Percentiles rank a stretch among this genome's conserved stretches.
phyloP scores from a whole-genome alignment of 306 rosid species.

The Dicorynia guianensis region DNA sequence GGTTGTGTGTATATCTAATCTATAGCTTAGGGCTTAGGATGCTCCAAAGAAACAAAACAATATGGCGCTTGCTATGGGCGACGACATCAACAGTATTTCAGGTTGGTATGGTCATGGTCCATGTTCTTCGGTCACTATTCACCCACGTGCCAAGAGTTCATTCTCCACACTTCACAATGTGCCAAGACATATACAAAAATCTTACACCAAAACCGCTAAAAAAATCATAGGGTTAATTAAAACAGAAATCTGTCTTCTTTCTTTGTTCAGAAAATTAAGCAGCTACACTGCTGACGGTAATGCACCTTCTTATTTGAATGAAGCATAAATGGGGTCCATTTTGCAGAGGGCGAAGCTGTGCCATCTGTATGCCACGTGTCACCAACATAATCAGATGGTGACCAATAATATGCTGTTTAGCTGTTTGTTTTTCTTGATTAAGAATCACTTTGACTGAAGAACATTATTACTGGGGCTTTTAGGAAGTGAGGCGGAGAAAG shows the following conservation, averaged over 20 bases:
- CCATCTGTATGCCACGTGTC: background rate
- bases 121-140: background rate
- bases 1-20: background rate
- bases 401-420: slow-evolving; percentile 9
- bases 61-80: background rate
- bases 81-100: background rate
- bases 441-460: background rate
- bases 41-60: background rate
- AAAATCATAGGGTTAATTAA: background rate
- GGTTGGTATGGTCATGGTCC: background rate
- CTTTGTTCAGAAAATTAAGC: background rate
- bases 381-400: slow-evolving; percentile 17
- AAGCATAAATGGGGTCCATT: background rate
- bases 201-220: too few relatives aligned
- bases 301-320: background rate
- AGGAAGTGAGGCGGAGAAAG: background rate
- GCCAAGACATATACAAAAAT: background rate
- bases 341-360: too few relatives aligned
- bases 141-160: slow-evolving; percentile 30
- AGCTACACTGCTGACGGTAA: background rate
- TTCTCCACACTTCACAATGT: background rate
- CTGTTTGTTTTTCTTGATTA: slow-evolving; percentile 23
- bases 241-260: background rate
- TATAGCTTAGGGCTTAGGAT: background rate
- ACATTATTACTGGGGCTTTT: too few relatives aligned